These are phyloP conservation scores for Nothophaeocryptopus gaeumannii DNA, from an alignment of 2,329 filamentous ascomycete genomes.

Conservation along the genomic window DNA sequence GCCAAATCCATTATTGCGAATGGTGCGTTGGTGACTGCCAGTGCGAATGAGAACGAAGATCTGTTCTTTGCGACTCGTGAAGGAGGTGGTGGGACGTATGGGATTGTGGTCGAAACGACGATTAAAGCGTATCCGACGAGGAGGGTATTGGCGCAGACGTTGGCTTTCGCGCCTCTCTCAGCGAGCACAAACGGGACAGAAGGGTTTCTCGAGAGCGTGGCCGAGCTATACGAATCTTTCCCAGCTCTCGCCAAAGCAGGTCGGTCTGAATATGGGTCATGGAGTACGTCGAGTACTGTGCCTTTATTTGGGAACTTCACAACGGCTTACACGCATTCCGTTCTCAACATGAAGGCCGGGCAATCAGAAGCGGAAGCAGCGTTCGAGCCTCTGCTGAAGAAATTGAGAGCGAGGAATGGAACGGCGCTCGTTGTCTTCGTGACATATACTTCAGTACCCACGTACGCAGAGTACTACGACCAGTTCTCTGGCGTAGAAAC, in stretches of 20 bases:
- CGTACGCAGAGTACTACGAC: conserved; percentile 30
- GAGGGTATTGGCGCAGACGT: conserved; percentile 21
- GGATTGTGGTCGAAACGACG: conserved; percentile 22
- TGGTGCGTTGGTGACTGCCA: conserved; percentile 30
- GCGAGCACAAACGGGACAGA: conserved; percentile 1
- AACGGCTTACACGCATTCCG: conserved; percentile 29
- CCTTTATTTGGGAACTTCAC: conserved; percentile 29
- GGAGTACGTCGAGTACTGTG: conserved; percentile 24
- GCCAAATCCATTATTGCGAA: conserved; percentile 25
- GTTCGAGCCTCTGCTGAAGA: conserved; percentile 22
- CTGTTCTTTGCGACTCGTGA: conserved; percentile 55
- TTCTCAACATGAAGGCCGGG: conserved; percentile 28
- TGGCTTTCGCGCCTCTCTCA: conserved; percentile 28
- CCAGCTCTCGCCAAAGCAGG: conserved; percentile 31
- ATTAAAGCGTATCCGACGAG: conserved; percentile 23
- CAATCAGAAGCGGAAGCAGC: conserved; percentile 17
- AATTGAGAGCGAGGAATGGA: conserved; percentile 24
- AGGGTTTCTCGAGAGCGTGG: conserved; percentile 26
- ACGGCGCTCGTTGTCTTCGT: conserved; percentile 31
- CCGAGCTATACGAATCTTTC: conserved; percentile 27
- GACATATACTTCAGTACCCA: conserved; percentile 23
- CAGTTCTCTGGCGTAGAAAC: conserved; percentile 22
- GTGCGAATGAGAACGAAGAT: conserved; percentile 44
- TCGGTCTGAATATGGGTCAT: conserved; percentile 33
- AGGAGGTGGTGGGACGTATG: conserved; percentile 48